A percentile compares a stretch with the other conserved stretches of the same genome.
These are phyloP conservation scores for Fusarium tupiense DNA, from an alignment of 2,329 filamentous ascomycete species.

Conservation along the genomic window DNA sequence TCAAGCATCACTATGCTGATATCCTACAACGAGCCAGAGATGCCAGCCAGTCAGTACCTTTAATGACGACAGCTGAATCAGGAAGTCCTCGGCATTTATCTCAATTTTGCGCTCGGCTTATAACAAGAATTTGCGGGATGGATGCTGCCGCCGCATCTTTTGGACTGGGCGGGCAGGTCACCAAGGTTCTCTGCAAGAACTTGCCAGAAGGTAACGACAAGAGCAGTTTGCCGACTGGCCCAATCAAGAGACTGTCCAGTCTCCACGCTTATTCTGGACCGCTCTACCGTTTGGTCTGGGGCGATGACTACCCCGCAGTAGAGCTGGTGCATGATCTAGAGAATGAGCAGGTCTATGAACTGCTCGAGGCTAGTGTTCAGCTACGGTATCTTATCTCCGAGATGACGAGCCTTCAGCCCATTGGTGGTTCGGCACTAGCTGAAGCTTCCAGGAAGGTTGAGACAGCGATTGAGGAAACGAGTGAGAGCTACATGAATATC, in stretches of 20 bases:
- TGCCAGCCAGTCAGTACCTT: not conserved
- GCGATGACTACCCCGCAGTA: not conserved
- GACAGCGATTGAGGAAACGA: rapidly evolving
- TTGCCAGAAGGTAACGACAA: not conserved
- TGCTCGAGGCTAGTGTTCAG: not conserved
- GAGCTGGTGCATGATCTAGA: not conserved
- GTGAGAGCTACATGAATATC: not conserved
- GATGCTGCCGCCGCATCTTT: not conserved
- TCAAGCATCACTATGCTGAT: not conserved
- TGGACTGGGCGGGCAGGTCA: not conserved
- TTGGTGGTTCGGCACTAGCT: not conserved
- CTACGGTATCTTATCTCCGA: not conserved
- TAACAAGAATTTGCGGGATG: not conserved
- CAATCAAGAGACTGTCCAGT: not conserved
- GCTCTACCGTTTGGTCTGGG: not conserved
- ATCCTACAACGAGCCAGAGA: not conserved
- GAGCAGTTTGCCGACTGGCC: not conserved
- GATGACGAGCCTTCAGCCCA: not conserved
- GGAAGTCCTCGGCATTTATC: not conserved
- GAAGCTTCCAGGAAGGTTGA: not conserved
- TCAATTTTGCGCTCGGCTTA: not conserved
- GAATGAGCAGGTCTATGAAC: not conserved
- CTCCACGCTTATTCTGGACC: not conserved
- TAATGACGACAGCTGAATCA: not conserved
- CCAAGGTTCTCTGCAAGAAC: not conserved